Evolutionary conservation across 495 filamentous ascomycete species (phyloP).

Genomic region (Podospora appendiculata): DNA sequence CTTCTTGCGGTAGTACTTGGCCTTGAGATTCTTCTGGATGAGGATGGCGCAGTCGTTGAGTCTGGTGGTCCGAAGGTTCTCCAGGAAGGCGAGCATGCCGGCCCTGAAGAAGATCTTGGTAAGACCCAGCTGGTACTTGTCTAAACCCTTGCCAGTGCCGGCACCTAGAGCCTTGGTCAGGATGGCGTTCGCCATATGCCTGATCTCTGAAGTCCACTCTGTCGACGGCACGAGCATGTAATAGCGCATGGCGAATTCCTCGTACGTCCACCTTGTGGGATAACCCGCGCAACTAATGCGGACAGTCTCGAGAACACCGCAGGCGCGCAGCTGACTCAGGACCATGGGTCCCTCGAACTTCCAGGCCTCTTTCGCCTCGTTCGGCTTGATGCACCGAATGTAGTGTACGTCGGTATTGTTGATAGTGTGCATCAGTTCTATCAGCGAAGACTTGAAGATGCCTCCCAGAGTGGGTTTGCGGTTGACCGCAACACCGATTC

Average conservation of each 20-base stretch:
- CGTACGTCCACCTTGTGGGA: conserved; percentile 97
- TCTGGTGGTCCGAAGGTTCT: conserved; percentile 82
- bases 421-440: conserved; percentile 97
- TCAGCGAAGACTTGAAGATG: conserved; percentile 97
- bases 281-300: conserved; percentile 97
- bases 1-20: conserved; percentile 88
- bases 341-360: conserved; percentile 99
- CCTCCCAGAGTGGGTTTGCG: conserved; percentile 95
- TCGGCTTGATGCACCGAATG: conserved; percentile 98
- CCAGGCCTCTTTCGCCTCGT: conserved; percentile 95
- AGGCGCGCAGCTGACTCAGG: conserved; percentile 91
- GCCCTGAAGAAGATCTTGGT: conserved; percentile 99
- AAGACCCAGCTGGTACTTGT: conserved; percentile 93
- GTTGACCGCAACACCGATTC: conserved; percentile 84
- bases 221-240: conserved; percentile 95
- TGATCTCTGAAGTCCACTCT: conserved; percentile 88
- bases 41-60: conserved; percentile 93
- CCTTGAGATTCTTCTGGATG: conserved; percentile 97
- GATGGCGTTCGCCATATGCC: conserved; percentile 88
- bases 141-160: conserved; percentile 67
- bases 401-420: conserved; percentile 98
- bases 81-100: conserved; percentile 95
- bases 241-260: conserved; percentile 95
- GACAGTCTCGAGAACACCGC: conserved; percentile 97
- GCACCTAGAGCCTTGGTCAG: conserved; percentile 79